Base-by-base conservation (phyloP, 2,329 filamentous ascomycete species). In the Hypocreales sp. region DNA sequence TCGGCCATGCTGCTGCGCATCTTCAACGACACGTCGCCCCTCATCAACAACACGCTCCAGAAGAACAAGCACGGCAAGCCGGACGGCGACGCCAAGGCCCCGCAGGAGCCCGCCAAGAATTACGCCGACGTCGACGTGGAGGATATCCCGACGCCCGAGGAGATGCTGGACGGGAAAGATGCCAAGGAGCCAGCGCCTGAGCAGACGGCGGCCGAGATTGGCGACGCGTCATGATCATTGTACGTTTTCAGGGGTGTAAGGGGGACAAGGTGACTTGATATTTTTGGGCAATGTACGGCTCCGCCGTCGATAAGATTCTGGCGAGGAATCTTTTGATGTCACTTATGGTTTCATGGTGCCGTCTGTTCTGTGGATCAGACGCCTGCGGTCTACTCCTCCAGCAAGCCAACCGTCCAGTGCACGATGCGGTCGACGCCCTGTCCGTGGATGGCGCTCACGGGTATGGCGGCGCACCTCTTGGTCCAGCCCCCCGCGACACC, bases 1-100 rank as follows among this genome's bases (percentile, higher is more conserved):
- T 77, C 74, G 15, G 90, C 90, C 1, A 92, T 95, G 82, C 59
- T 95, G 40, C 62, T 95, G 36, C 68, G 90, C 14, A 64, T 98
- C 34, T 98, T 78, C 58, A 92, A 94, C 47, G 87, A 95, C 41
- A 78, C 78, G 16, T 78, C 80, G 0, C 82, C 82, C 4, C 64
- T 93, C 25, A 67, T 92, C 35, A 92, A 90, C 48, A 68, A 68
- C 39, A 62, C 60, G 11, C 52, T 68, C 22, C 58, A 66, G 42
- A 62, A 65, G 46, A 48, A 65, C 32, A 47, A 55, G 31, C 37
- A 47, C 26, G 48, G 15, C 4, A 11, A 14, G 12, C 17, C 48
- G 15, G 20, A 27, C 7, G 24, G 4, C 4, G 26, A 22, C 8
- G 42, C 32, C 3, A 53, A 55, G 40, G 45, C 50, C 31, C 48